A percentile compares a stretch with the other conserved stretches of the same genome.
phyloP scores from a whole-genome alignment of 192 early-diverging fungal genomes.

The Anaeromyces robustus region DNA sequence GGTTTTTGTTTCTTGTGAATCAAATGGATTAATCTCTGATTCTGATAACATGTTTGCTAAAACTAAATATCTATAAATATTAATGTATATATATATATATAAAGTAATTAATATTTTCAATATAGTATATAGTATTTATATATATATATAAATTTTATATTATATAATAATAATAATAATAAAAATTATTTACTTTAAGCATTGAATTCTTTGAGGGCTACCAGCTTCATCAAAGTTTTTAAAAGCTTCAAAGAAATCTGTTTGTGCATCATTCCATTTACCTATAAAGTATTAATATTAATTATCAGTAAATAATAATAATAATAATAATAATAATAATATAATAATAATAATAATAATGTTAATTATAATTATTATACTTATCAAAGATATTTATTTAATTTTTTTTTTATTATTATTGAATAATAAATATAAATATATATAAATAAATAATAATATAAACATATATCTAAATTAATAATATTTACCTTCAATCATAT shows the following conservation, averaged over 20 bases:
- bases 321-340: too few species aligned
- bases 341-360: too few species aligned
- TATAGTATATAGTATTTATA: too few species aligned
- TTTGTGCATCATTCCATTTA: constrained; percentile 81
- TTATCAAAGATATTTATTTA: too few species aligned
- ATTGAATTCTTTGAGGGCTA: constrained; percentile 75
- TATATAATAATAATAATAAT: constrained; percentile 6
- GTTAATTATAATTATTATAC: neutral
- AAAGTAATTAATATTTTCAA: too few species aligned
- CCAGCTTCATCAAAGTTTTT: constrained; percentile 97
- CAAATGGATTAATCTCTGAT: constrained; percentile 88
- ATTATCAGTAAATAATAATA: too few species aligned
- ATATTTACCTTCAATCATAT: constrained; percentile 70
- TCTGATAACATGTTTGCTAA: constrained; percentile 94
- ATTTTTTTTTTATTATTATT: too few species aligned
- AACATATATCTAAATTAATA: neutral
- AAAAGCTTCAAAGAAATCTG: constrained; percentile 94
- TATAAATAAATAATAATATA: too few species aligned
- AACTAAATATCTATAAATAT: constrained; percentile 58
- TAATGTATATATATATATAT: too few species aligned
- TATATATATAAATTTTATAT: neutral
- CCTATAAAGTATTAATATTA: too few species aligned
- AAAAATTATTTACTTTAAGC: constrained; percentile 50
- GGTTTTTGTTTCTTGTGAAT: constrained; percentile 95
- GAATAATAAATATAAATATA: too few species aligned